Base-by-base conservation (phyloP, 2,329 filamentous ascomycete genomes). In the Pseudogymnoascus sp. region DNA sequence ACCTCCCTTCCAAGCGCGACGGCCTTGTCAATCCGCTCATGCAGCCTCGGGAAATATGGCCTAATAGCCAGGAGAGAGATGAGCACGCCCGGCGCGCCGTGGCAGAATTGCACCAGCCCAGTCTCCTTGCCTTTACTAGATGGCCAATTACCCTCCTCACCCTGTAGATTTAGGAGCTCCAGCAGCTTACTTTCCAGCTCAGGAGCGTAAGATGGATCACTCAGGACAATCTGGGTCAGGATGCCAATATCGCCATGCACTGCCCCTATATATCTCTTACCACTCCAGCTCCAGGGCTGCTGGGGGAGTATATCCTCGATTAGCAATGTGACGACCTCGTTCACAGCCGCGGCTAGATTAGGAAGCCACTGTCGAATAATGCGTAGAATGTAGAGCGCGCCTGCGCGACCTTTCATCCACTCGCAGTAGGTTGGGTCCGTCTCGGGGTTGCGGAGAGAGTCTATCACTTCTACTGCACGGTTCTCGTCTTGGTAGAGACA, bases 191-290 rank as follows among this genome's bases (percentile, higher is more conserved):
- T 74, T 65, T 82, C 79, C 2, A 90, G 74, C 56, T 79, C 77
- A 1, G 78, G 72, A 1, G 86, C 84, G 66, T 82, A 78, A 4
- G 76, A 74, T 0, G 84, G 81, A 63, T 81, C 79, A 2, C 85
- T 84, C 40, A 84, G 76, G 1, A 89, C 80, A 13, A 90, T 76
- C 72, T 91, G 88, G n/a, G 83, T 86, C 63, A 91, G 80, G 71
- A 89, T 89, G 4, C 88, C 86, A 26, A 90, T 82, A 11, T 83
- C 80, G 6, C 88, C 88, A 70, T 91, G 86, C 0, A 82, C 83
- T 4, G 87, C 84, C 1, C 88, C 88, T 37, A 88, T 76, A 69
- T 88, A 89, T 16, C 76, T 71, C 67, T 83, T 84, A 13, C 81
- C 82, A 64, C 84, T 81, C 83, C 85, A 90, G 66, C 79, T 80